phyloP scores from a whole-genome alignment of 495 filamentous ascomycete species.

The Tuber calosporum region DNA sequence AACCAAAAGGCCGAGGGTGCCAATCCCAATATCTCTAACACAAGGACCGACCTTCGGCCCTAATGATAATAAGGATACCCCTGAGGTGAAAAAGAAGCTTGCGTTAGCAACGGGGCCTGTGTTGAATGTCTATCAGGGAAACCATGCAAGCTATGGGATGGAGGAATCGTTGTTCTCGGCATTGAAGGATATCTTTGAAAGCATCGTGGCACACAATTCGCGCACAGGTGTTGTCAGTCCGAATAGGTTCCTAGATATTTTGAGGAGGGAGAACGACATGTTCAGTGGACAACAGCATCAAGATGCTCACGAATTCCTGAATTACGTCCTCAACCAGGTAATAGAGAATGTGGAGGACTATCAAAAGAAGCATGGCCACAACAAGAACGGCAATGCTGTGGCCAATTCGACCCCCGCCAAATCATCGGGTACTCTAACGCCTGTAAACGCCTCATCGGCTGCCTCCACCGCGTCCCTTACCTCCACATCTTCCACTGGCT shows the following conservation, averaged over 20 bases:
- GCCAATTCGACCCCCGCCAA: slow-evolving; percentile 44
- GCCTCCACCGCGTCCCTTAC: slow-evolving; percentile 32
- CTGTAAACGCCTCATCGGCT: slow-evolving; percentile 41
- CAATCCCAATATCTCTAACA: slow-evolving; percentile 28
- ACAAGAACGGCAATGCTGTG: slow-evolving; percentile 44
- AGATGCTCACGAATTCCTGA: slow-evolving; percentile 95
- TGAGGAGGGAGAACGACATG: slow-evolving; percentile 93
- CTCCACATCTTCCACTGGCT: slow-evolving; percentile 56
- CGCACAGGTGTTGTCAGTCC: slow-evolving; percentile 89
- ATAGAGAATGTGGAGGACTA: slow-evolving; percentile 80
- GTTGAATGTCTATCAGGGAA: slow-evolving; percentile 71
- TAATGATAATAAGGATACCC: slow-evolving; percentile 54
- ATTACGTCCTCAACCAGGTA: slow-evolving; percentile 89
- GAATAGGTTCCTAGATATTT: slow-evolving; percentile 83
- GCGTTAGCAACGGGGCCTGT: slow-evolving; percentile 80
- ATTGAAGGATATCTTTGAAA: slow-evolving; percentile 92
- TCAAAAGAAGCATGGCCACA: slow-evolving; percentile 43
- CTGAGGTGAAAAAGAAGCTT: slow-evolving; percentile 95
- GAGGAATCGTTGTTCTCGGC: slow-evolving; percentile 87
- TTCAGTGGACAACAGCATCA: slow-evolving; percentile 95
- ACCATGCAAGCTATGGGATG: slow-evolving; percentile 78
- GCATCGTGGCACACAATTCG: slow-evolving; percentile 70
- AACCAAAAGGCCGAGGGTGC: slow-evolving; percentile 29
- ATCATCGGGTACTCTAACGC: slow-evolving; percentile 43
- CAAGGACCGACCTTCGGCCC: slow-evolving; percentile 33